phyloP scores from a whole-genome alignment of 225 moss, liverwort and hornwort genomes.

The Sphagnum contortum region DNA sequence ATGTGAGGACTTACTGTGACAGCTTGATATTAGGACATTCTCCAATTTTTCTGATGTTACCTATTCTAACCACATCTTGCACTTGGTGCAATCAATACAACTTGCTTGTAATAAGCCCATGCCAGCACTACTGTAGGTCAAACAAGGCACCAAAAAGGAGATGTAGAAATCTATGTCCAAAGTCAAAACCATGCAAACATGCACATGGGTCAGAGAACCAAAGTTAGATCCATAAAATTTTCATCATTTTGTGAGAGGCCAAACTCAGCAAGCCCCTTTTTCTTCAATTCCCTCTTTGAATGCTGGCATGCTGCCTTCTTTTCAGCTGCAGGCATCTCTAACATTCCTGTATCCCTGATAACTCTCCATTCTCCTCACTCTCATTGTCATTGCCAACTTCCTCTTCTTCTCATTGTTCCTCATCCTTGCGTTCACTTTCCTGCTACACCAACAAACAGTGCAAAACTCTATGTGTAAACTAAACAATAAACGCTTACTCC shows the following conservation, averaged over 20 bases:
- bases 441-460: too few relatives aligned
- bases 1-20: too few relatives aligned
- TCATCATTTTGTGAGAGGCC: constrained; percentile 29
- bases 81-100: too few relatives aligned
- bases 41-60: too few relatives aligned
- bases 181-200: not conserved
- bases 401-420: constrained; percentile 49
- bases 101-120: too few relatives aligned
- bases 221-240: constrained; percentile 18
- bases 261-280: constrained; percentile 47
- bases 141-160: too few relatives aligned
- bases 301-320: constrained; percentile 59
- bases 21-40: too few relatives aligned
- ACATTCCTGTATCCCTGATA: constrained; percentile 14
- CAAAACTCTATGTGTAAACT: too few relatives aligned
- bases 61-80: too few relatives aligned
- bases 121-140: too few relatives aligned
- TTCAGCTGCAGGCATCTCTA: constrained; percentile 18
- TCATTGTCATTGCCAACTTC: constrained; percentile 45
- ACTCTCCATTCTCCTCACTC: constrained; percentile 30
- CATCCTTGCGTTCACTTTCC: constrained; percentile 13
- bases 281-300: constrained; percentile 61
- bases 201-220: not conserved
- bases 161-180: not conserved
- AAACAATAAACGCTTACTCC: constrained; percentile 28